Evolutionary conservation across 1,284 basidiomycete species (phyloP), one percentile per base, ranked within the genome.

Genomic region (Apiotrichum montevideense): DNA sequence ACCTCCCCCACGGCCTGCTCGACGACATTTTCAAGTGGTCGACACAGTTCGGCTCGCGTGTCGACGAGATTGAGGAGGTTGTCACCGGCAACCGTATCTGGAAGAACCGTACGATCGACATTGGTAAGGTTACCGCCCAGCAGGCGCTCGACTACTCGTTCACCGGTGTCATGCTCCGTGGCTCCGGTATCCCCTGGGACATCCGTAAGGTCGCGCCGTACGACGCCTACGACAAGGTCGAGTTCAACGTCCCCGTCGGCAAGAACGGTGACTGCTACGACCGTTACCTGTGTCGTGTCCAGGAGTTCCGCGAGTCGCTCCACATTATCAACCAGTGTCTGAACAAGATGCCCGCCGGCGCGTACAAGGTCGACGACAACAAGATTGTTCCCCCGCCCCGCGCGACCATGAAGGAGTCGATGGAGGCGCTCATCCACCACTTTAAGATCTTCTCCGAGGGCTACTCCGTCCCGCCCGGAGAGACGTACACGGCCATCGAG

Each of bases 361-460:
- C 85, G 47, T 79, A 93, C 80, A 98, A 95, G 80, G 85, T 97
- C 35, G 95, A 98, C 72, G 95, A 98, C 79, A 88, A 97, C 81
- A 98, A 98, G 80, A 86, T 98, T 61, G 87, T 90, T 1, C 92
- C 95, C n/a, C 96, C 95, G 43, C 93, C 96, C 15, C 85, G 95
- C 62, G 93, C 95, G 2, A 87, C 86, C 51, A 98, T 98, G 96
- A 98, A 98, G 80, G 95, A 98, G 81, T 90, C 86, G 77, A 98
- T 98, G 94, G 91, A 97, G 79, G 86, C 88, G 11, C 83, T 97
- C 63, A 97, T 98, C 69, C 94, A 98, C 77, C 95, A 98, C 81
- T 98, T 98, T 81, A 98, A 98, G 87, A 81, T 94, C 67, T 98
- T 95, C 81, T 92, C 88, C 55, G 94, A 98, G 77, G 95, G 95